phyloP scores from a whole-genome alignment of 257 asterid species.

The Solanum corneliomulleri region DNA sequence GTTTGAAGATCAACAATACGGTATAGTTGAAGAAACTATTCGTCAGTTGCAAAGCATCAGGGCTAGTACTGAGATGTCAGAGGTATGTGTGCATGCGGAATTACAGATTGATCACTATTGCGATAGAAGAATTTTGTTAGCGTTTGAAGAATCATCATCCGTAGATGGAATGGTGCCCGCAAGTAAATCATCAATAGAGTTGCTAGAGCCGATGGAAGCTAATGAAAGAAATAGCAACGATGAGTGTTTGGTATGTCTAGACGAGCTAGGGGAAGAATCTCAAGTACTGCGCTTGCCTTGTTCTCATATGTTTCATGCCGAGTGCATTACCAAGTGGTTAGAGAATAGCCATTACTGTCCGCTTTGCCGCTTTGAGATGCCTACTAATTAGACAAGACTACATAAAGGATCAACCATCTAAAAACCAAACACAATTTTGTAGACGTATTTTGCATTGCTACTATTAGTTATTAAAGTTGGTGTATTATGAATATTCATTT shows the following conservation, averaged over 20 bases:
- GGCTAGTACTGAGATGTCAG: background rate
- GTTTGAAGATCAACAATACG: background rate
- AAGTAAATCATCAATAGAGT: background rate
- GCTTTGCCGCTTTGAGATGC: background rate
- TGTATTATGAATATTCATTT: too few relatives aligned
- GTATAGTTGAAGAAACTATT: background rate
- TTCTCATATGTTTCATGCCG: conserved; percentile 2
- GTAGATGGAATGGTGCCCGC: background rate
- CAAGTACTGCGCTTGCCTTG: background rate
- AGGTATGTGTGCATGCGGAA: background rate
- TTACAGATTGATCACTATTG: background rate
- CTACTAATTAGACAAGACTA: background rate
- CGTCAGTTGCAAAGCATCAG: background rate
- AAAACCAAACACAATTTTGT: background rate
- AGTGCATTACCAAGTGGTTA: conserved; percentile 1
- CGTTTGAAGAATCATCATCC: background rate
- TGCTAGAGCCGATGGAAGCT: background rate
- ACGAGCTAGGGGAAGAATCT: background rate
- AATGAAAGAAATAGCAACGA: background rate
- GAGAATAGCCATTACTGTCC: background rate
- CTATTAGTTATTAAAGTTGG: too few relatives aligned
- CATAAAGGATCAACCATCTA: background rate
- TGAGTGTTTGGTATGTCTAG: background rate
- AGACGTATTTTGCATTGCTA: background rate
- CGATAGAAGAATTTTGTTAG: background rate